phyloP scores from a whole-genome alignment of 305 asterid species.

The Plantago rigida region DNA sequence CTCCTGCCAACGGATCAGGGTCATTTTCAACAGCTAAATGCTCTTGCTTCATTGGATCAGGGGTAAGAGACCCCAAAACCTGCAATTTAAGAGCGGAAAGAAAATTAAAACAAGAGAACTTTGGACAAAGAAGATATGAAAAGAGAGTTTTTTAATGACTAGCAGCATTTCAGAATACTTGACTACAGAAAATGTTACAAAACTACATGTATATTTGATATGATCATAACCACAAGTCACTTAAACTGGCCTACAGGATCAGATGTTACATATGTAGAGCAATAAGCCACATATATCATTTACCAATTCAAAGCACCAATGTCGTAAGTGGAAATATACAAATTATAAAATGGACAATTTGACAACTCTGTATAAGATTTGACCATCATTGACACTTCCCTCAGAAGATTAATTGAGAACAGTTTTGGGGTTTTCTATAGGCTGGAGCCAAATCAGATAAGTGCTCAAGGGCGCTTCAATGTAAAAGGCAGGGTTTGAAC shows the following conservation, averaged over 20 bases:
- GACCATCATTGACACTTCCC: background rate
- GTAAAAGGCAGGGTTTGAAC: too few species aligned
- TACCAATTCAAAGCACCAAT: background rate
- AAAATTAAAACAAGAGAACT: constrained; percentile 21
- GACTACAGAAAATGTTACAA: background rate
- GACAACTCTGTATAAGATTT: background rate
- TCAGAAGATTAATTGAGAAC: background rate
- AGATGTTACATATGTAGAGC: constrained; percentile 11
- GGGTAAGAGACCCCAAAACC: constrained; percentile 57
- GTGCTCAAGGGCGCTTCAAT: too few species aligned
- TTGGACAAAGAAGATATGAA: constrained; percentile 2
- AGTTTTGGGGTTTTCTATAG: too few species aligned
- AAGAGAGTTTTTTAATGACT: background rate
- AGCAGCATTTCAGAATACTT: background rate
- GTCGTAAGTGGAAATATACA: background rate
- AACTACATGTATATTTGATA: constrained; percentile 1
- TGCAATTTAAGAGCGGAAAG: constrained; percentile 32
- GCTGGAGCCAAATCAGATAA: too few species aligned
- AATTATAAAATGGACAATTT: too few species aligned
- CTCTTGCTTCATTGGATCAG: constrained; percentile 88
- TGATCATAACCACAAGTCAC: background rate
- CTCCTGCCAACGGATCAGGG: constrained; percentile 87
- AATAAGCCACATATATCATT: background rate
- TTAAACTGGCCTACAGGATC: constrained; percentile 9
- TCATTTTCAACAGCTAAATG: constrained; percentile 65